phyloP scores from a whole-genome alignment of 1,284 basidiomycete species.

The Volvariella volvacea region DNA sequence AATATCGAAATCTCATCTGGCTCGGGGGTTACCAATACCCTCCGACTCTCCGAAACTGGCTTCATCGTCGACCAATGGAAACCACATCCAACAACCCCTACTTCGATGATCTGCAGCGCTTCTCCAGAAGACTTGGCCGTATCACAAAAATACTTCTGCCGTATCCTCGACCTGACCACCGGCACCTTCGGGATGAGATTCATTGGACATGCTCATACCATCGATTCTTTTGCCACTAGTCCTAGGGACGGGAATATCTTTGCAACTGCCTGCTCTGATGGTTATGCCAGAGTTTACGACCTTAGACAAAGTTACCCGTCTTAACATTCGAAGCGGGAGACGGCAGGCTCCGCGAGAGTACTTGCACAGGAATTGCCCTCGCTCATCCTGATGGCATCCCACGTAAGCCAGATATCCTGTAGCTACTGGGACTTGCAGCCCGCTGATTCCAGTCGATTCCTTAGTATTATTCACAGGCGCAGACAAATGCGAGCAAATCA shows the following conservation, averaged over 20 bases:
- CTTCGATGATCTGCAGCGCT: background rate
- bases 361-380: too few species aligned
- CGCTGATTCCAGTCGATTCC: background rate
- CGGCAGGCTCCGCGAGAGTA: background rate
- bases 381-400: background rate
- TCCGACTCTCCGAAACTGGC: background rate
- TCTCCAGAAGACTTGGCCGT: background rate
- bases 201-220: background rate
- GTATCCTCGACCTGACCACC: background rate
- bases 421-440: background rate
- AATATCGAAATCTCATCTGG: background rate
- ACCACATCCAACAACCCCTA: background rate
- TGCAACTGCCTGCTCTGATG: background rate
- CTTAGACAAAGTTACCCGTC: background rate
- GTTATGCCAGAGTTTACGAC: background rate
- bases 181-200: background rate
- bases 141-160: background rate
- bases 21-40: background rate
- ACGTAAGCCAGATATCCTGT: background rate
- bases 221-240: background rate
- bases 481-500: background rate
- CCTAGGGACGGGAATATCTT: background rate
- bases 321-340: background rate
- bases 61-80: background rate
- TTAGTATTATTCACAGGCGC: background rate